Percentiles rank a stretch among this genome's conserved stretches.
phyloP scores from a whole-genome alignment of 202 grass and related monocot species.

The Panicum virgatum region DNA sequence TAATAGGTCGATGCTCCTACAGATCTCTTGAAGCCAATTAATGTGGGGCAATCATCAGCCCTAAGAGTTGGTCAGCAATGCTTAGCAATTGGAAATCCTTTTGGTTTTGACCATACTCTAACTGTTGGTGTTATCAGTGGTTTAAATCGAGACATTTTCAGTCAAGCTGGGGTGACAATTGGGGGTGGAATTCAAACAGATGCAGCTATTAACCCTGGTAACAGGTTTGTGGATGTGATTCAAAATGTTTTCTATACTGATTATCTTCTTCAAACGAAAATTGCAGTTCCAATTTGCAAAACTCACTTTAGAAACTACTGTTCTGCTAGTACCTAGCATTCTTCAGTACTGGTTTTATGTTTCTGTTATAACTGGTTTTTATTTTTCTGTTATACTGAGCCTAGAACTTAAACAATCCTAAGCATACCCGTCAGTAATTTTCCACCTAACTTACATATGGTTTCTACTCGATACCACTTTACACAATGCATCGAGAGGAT shows the following conservation, averaged over 20 bases:
- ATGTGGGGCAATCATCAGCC: slow-evolving; percentile 70
- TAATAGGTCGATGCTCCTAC: slow-evolving; percentile 76
- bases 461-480: slow-evolving; percentile 14
- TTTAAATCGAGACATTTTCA: slow-evolving; percentile 95
- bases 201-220: slow-evolving; percentile 95
- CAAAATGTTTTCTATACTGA: not conserved
- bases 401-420: not conserved
- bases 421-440: not conserved
- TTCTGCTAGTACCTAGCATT: not conserved
- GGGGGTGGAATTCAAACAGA: slow-evolving; percentile 97
- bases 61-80: slow-evolving; percentile 98
- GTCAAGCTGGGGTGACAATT: slow-evolving; percentile 92
- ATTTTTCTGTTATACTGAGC: slow-evolving; percentile 21
- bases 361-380: slow-evolving; percentile 27
- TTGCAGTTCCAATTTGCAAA: slow-evolving; percentile 12
- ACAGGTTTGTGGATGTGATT: slow-evolving; percentile 63
- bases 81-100: slow-evolving; percentile 95
- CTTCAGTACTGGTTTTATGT: slow-evolving; percentile 21
- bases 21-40: slow-evolving; percentile 87
- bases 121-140: slow-evolving; percentile 96
- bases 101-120: slow-evolving; percentile 96
- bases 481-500: not conserved
- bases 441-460: slow-evolving; percentile 15
- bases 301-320: slow-evolving; percentile 2
- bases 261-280: not conserved